Conservation (phyloP, 495 filamentous ascomycete species). For the Hypoxylon crocopeplum region DNA sequence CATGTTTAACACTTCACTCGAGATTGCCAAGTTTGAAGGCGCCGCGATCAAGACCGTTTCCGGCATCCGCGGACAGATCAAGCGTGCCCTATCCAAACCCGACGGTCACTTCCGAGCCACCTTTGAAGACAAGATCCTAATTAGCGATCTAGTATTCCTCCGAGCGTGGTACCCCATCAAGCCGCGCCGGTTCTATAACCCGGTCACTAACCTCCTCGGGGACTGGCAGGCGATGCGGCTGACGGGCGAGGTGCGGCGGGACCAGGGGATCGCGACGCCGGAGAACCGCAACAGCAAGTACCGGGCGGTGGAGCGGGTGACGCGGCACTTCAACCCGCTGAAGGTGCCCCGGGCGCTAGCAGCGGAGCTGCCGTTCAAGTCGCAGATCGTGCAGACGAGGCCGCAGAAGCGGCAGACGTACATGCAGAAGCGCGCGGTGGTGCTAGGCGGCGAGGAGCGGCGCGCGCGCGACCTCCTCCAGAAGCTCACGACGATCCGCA, state of each 20-base stretch:
- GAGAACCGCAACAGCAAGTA: slow-evolving; percentile 81
- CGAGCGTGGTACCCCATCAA: slow-evolving; percentile 96
- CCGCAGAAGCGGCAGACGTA: slow-evolving; percentile 84
- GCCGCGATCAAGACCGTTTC: slow-evolving; percentile 95
- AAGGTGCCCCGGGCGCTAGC: slow-evolving; percentile 85
- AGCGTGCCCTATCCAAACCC: slow-evolving; percentile 86
- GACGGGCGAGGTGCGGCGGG: slow-evolving; percentile 90
- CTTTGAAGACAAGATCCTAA: slow-evolving; percentile 97
- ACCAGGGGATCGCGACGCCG: slow-evolving; percentile 77
- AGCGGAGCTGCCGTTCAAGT: slow-evolving; percentile 88
- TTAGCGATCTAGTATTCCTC: slow-evolving; percentile 95
- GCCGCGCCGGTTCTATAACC: slow-evolving; percentile 95
- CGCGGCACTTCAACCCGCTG: slow-evolving; percentile 92
- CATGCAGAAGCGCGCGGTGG: slow-evolving; percentile 90
- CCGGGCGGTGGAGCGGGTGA: slow-evolving; percentile 77
- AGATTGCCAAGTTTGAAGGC: slow-evolving; percentile 98
- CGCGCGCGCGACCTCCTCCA: slow-evolving; percentile 88
- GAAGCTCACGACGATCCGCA: slow-evolving; percentile 88
- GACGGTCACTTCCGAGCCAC: slow-evolving; percentile 95
- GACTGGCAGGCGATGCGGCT: slow-evolving; percentile 89
- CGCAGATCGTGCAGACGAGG: slow-evolving; percentile 84
- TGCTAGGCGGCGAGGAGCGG: slow-evolving; percentile 80
- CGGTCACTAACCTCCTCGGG: slow-evolving; percentile 86
- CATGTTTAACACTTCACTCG: slow-evolving; percentile 92
- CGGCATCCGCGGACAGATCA: slow-evolving; percentile 95